Evolutionary conservation across 2,329 filamentous ascomycete species (phyloP), one percentile per base, ranked within the genome.

Genomic region (Epichloe bromicola): DNA sequence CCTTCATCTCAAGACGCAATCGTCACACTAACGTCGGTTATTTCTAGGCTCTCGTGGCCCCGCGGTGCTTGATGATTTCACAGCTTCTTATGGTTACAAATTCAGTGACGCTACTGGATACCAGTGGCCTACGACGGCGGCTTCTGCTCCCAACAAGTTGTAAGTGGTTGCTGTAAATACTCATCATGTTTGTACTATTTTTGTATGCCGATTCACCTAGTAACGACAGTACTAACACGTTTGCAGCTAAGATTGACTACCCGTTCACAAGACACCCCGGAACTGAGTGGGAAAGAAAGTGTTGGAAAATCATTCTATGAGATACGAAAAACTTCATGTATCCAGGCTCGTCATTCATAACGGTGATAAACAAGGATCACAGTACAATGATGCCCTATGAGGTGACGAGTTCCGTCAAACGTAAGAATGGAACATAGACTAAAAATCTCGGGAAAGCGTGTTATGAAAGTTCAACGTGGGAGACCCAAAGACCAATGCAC

Each of bases 81-180:
- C 91, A 34, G 86, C 90, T 40, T 95, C 90, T 5, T 98, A 95
- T 67, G 93, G 93, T 57, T 98, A 98, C 79, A 96, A 95, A 71
- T 98, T 98, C 76, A 94, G 87, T 66, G 93, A 98, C 63, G 88
- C 90, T 55, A 87, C 90, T 60, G 90, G 90, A 51, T 95, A 95
- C 74, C 88, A 95, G 71, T 96, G 90, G 90, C 88, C 88, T 37
- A 86, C 87, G 53, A 88, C 85, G 53, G 82, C 82, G 56, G 80
- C 80, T 36, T 74, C 77, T 52, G 63, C 67, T 41, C 72, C 72
- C 46, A 90, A 88, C 77, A 89, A 90, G 76, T 80, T 94, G 77
- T 94, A 83, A 81, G 75, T 76, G 55, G 52, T 40, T 46, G 49
- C 50, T 51, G 52, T 46, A 38, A 40, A 30, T 46, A 30, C 38